A percentile compares a stretch with the other conserved stretches of the same genome.
These are phyloP conservation scores for Rusavskia elegans DNA, from an alignment of 495 filamentous ascomycete species.

Conservation along the genomic window DNA sequence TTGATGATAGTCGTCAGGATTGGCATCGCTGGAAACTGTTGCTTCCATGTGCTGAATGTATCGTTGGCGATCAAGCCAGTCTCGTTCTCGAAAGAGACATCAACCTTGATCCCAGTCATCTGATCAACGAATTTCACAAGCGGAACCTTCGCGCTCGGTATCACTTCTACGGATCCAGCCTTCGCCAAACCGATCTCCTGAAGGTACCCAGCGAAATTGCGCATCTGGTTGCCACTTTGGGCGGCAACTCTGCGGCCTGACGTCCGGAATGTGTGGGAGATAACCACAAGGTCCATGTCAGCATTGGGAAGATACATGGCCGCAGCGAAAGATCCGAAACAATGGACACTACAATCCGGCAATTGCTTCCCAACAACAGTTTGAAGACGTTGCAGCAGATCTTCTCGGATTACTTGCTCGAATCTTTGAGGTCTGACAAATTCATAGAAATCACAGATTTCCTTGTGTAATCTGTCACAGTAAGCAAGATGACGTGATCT, in stretches of 20 bases:
- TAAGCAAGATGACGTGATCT: neutral
- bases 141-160: constrained; percentile 67
- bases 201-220: constrained; percentile 34
- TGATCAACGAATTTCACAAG: constrained; percentile 79
- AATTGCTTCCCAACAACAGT: constrained; percentile 33
- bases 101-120: constrained; percentile 58
- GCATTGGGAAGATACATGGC: constrained; percentile 80
- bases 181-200: constrained; percentile 29
- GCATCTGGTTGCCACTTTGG: constrained; percentile 28
- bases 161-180: constrained; percentile 39
- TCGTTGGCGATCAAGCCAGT: constrained; percentile 61
- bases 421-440: constrained; percentile 62
- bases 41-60: constrained; percentile 67
- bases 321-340: constrained; percentile 85
- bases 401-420: constrained; percentile 56
- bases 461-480: constrained; percentile 55
- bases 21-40: constrained; percentile 65
- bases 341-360: constrained; percentile 39
- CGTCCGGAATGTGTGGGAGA: constrained; percentile 44
- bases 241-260: constrained; percentile 26
- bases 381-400: constrained; percentile 52
- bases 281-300: constrained; percentile 85
- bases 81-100: constrained; percentile 87
- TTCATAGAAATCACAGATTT: constrained; percentile 73
- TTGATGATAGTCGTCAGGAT: constrained; percentile 74